Evolutionary conservation across 495 filamentous ascomycete species (phyloP).

Genomic region (Penicillium atrosanguineum): DNA sequence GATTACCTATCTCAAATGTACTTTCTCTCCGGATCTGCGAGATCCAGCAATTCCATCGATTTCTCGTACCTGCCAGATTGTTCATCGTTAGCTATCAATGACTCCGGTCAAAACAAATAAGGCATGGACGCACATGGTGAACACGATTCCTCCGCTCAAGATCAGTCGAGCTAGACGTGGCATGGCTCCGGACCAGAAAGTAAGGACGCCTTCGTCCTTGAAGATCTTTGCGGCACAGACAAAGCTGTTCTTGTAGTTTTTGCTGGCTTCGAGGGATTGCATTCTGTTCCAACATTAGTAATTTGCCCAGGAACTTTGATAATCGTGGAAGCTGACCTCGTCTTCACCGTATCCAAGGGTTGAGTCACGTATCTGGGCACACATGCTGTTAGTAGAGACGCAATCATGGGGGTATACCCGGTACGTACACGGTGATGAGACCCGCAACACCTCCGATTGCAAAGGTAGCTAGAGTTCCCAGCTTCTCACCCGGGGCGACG

Average conservation of each 20-base stretch:
- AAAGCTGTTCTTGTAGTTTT: conserved; percentile 84
- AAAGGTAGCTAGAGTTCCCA: conserved; percentile 86
- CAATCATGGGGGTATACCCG: not conserved
- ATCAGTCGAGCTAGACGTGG: conserved; percentile 81
- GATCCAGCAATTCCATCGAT: conserved; percentile 84
- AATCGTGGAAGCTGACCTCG: conserved; percentile 49
- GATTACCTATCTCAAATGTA: conserved; percentile 65
- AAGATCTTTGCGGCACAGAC: conserved; percentile 80
- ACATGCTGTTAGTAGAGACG: conserved; percentile 1
- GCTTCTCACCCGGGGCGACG: conserved; percentile 89
- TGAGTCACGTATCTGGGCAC: conserved; percentile 63
- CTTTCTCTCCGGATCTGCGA: conserved; percentile 75
- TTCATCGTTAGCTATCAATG: conserved; percentile 9
- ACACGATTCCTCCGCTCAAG: conserved; percentile 92
- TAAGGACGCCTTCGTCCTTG: conserved; percentile 83
- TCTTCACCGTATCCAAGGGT: conserved; percentile 94
- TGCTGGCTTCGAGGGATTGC: conserved; percentile 90
- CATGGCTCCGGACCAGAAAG: conserved; percentile 92
- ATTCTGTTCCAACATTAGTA: conserved; percentile 55
- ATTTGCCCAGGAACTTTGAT: not conserved
- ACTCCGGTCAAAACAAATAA: not conserved
- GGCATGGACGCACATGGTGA: conserved; percentile 72
- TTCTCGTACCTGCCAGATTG: conserved; percentile 75
- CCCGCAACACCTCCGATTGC: conserved; percentile 88
- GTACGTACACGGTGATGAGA: conserved; percentile 83